Evolutionary conservation across 2,329 filamentous ascomycete species (phyloP).

Genomic region (Fusarium neocosmosporiellum): DNA sequence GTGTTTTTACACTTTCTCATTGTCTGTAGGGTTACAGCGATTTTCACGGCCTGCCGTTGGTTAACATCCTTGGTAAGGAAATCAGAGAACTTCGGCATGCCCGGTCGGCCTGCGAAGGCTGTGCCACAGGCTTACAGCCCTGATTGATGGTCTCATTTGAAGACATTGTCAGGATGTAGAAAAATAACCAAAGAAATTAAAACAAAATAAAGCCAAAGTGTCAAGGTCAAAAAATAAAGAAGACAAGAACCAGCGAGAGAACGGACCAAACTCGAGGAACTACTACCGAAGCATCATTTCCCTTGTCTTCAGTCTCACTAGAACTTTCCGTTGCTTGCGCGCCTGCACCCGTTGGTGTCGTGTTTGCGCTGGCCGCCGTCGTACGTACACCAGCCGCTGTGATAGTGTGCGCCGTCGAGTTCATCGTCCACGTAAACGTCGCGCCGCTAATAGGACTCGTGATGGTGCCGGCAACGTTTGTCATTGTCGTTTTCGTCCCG

Average conservation of each 20-base stretch:
- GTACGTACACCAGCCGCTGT: neutral
- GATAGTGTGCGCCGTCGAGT: neutral
- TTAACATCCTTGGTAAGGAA: neutral
- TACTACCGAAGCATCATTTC: neutral
- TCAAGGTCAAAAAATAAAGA: neutral
- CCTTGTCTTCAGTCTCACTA: neutral
- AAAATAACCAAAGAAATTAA: too few relatives aligned
- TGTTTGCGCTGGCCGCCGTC: neutral
- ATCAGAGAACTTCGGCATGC: neutral
- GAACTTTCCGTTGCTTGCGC: neutral
- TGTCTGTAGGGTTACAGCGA: neutral
- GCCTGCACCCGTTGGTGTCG: neutral
- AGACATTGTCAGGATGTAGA: neutral
- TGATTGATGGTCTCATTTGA: neutral
- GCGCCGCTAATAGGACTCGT: slow-evolving; percentile 1
- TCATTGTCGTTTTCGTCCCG: neutral
- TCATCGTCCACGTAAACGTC: neutral
- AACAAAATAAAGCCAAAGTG: neutral
- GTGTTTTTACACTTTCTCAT: neutral
- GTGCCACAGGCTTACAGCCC: neutral
- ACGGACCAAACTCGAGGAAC: neutral
- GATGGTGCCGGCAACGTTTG: neutral
- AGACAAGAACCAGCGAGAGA: neutral
- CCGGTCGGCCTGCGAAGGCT: neutral
- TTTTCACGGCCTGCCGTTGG: neutral